Evolutionary conservation across 2,329 filamentous ascomycete genomes (phyloP), one percentile per base, ranked within the genome.

Genomic region (Neonectria sp.): DNA sequence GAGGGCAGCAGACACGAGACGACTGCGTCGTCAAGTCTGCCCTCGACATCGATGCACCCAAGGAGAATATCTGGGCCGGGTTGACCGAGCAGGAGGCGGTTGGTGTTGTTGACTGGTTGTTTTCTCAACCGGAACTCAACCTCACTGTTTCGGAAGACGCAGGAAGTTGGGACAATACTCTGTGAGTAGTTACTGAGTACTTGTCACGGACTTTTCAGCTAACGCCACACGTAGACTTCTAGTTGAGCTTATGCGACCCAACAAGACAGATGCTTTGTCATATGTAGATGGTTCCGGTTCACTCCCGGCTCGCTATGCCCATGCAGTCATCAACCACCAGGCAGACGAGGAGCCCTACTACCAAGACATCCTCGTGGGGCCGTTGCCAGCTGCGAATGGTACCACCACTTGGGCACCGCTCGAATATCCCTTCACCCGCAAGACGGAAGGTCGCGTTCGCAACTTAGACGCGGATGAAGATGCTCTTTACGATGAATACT

Each of bases 231-330:
- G 4, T 9, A 65, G 62, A 2, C 49, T 65, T 2, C 33, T 60
- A 2, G 62, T 65, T 27, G 62, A 65, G 15, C 56, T 65, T 15
- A 65, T 65, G 62, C 40, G 43, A 29, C 62, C 62, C 6, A 65
- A 65, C 43, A 65, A 65, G 56, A 49, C 49, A 27, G 62, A 65
- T 31, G 62, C 51, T 2, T n/a, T 65, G 4, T 60, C 56, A 7
- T 65, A 65, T 27, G 43, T 65, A 21, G 63, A 65, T 55, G 63
- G 43, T 3, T 17, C 49, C 15, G 51, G 33, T 7, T 35, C 51
- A 27, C 43, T 46, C 13, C 63, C 56, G 24, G 33, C 27, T 13
- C 63, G 63, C 6, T 65, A 65, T 33, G 56, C 63, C 4, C 63
- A 60, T 52, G 56, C 51, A 3, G 45, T 65, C n/a, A 55, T 65